Evolutionary conservation across 495 filamentous ascomycete species (phyloP).

Genomic region (Halenospora varia): DNA sequence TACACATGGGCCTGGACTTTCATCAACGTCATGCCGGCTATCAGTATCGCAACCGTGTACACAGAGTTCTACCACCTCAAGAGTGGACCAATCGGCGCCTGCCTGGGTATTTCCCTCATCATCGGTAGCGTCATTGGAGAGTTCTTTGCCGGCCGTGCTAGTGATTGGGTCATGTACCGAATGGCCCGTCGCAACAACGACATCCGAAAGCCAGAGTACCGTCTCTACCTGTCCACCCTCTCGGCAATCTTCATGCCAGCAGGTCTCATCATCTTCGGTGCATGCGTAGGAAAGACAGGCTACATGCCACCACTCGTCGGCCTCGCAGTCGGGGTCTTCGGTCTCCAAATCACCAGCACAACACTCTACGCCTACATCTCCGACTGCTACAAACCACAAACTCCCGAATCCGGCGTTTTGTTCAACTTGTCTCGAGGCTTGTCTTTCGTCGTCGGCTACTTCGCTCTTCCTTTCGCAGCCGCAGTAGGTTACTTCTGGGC

Average conservation of each 20-base stretch:
- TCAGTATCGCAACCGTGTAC: conserved; percentile 26
- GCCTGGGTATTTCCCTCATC: conserved; percentile 21
- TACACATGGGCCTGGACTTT: conserved; percentile 28
- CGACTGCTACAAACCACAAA: conserved; percentile 38
- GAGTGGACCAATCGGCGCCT: conserved; percentile 21
- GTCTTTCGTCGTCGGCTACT: conserved; percentile 27
- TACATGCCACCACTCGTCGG: conserved; percentile 25
- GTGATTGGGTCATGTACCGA: conserved; percentile 21
- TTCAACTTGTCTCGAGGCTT: conserved; percentile 32
- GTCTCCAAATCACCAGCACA: conserved; percentile 32
- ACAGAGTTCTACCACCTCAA: conserved; percentile 21
- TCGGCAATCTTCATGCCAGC: conserved; percentile 25
- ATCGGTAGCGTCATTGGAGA: conserved; percentile 29
- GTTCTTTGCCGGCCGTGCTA: conserved; percentile 23
- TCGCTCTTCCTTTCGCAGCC: conserved; percentile 25
- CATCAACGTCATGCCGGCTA: conserved; percentile 26
- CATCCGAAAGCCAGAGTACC: conserved; percentile 24
- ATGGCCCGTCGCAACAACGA: conserved; percentile 15
- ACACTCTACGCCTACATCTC: conserved; percentile 31
- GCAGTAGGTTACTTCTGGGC: conserved; percentile 19
- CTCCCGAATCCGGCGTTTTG: conserved; percentile 35
- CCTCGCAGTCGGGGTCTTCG: conserved; percentile 31
- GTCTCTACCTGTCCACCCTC: conserved; percentile 25
- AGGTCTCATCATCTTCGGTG: conserved; percentile 31
- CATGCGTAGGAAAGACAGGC: conserved; percentile 21